Evolutionary conservation across 2,329 filamentous ascomycete species (phyloP).

Genomic region (Xylariaceae sp.): DNA sequence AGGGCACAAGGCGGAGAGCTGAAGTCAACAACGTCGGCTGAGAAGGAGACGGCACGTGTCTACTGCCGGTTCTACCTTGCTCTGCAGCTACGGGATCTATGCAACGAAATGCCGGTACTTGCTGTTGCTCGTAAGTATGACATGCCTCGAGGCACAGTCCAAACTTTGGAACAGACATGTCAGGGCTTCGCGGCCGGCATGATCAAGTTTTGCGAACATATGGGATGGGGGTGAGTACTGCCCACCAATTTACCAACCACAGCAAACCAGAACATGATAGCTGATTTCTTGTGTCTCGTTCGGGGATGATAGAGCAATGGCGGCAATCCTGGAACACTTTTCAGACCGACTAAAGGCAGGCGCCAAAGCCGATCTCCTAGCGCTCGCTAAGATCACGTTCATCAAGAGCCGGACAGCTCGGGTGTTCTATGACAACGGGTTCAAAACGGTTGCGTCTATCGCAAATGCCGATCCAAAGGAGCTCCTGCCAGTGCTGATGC

Average conservation of each 20-base stretch:
- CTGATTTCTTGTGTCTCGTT: too few species aligned
- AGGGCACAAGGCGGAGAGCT: slow-evolving; percentile 65
- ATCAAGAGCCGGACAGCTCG: slow-evolving; percentile 73
- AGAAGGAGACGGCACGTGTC: slow-evolving; percentile 58
- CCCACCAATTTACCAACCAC: background rate
- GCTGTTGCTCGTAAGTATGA: slow-evolving; percentile 67
- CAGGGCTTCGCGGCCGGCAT: slow-evolving; percentile 76
- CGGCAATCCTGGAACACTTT: slow-evolving; percentile 70
- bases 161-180: slow-evolving; percentile 69
- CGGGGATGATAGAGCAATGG: slow-evolving; percentile 68
- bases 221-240: slow-evolving; percentile 62
- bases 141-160: slow-evolving; percentile 65
- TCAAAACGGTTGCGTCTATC: slow-evolving; percentile 62
- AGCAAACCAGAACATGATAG: slow-evolving; percentile 9
- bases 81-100: slow-evolving; percentile 73
- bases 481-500: slow-evolving; percentile 67
- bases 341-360: slow-evolving; percentile 69
- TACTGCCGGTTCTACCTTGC: slow-evolving; percentile 72
- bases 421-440: slow-evolving; percentile 74
- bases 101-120: slow-evolving; percentile 71
- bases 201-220: slow-evolving; percentile 73
- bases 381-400: slow-evolving; percentile 67
- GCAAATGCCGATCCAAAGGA: slow-evolving; percentile 66
- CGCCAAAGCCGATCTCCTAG: slow-evolving; percentile 65
- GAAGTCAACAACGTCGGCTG: slow-evolving; percentile 58